phyloP scores from a whole-genome alignment of 306 rosid species.

The Vigna mungo region DNA sequence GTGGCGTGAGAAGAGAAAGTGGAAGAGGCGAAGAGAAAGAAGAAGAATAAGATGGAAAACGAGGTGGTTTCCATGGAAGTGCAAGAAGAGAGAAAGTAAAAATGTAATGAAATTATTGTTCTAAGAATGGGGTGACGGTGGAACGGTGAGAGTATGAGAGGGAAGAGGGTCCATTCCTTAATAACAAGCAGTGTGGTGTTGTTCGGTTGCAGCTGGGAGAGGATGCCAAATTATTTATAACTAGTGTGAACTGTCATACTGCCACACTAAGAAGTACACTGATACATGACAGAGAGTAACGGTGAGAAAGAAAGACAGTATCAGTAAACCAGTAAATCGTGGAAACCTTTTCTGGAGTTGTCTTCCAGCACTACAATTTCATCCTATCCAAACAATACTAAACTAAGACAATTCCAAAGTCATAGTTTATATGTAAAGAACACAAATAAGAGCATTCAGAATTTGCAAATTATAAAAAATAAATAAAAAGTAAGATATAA shows the following conservation, averaged over 20 bases:
- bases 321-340: constrained; percentile 16
- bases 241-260: constrained; percentile 22
- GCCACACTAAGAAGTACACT: constrained; percentile 39
- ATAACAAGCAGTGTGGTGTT: constrained; percentile 33
- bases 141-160: constrained; percentile 6
- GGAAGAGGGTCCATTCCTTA: constrained; percentile 46
- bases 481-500: too few relatives aligned
- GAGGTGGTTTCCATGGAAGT: constrained; percentile 58
- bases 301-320: background rate
- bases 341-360: constrained; percentile 20
- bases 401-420: too few relatives aligned
- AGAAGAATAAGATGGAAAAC: constrained; percentile 56
- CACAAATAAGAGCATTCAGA: too few relatives aligned
- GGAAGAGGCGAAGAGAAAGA: constrained; percentile 50
- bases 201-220: constrained; percentile 27
- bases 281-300: background rate
- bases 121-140: constrained; percentile 2
- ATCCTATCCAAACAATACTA: too few relatives aligned
- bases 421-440: too few relatives aligned
- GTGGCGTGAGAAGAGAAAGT: constrained; percentile 53
- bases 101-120: background rate
- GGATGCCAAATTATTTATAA: constrained; percentile 49
- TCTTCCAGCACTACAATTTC: background rate
- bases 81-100: constrained; percentile 8
- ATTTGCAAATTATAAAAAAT: too few relatives aligned